A percentile compares a stretch with the other conserved stretches of the same genome.
phyloP scores from a whole-genome alignment of 768 basidiomycete genomes.

The Suillus subaureus region DNA sequence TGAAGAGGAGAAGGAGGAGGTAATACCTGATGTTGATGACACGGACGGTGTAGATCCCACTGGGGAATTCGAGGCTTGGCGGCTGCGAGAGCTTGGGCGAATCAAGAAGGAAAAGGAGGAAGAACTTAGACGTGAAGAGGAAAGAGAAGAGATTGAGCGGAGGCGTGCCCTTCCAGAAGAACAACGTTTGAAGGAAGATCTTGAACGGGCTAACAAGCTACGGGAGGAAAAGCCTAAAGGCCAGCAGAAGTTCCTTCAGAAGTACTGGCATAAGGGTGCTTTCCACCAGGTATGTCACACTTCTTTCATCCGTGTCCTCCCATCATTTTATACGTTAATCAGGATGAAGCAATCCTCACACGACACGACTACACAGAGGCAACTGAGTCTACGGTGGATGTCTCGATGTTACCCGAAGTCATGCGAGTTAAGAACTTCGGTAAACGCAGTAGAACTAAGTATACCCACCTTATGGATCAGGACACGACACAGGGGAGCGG shows the following conservation, averaged over 20 bases:
- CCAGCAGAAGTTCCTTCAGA: conserved; percentile 91
- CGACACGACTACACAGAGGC: conserved; percentile 88
- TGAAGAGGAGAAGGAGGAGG: conserved; percentile 85
- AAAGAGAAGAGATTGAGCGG: conserved; percentile 89
- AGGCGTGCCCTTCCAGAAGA: conserved; percentile 92
- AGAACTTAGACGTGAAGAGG: conserved; percentile 75
- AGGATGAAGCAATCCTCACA: conserved; percentile 88
- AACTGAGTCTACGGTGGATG: conserved; percentile 85
- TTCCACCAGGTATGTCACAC: conserved; percentile 81
- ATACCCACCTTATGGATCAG: conserved; percentile 94
- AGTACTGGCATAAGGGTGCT: conserved; percentile 99
- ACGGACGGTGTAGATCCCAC: conserved; percentile 90
- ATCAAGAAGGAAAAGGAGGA: conserved; percentile 95
- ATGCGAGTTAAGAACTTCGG: conserved; percentile 98
- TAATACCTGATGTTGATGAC: conserved; percentile 89
- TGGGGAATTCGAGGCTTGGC: conserved; percentile 95
- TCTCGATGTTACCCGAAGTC: conserved; percentile 86
- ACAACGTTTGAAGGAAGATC: conserved; percentile 88
- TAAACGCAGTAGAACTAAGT: conserved; percentile 90
- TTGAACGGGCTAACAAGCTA: conserved; percentile 80
- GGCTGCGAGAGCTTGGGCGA: conserved; percentile 88
- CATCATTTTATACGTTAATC: conserved; percentile 22
- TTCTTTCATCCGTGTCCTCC: conserved; percentile 10
- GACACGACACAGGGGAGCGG: conserved; percentile 74
- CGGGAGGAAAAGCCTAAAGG: conserved; percentile 91